phyloP scores from a whole-genome alignment of 257 asterid genomes.

The Solanum lycopersicoides region DNA sequence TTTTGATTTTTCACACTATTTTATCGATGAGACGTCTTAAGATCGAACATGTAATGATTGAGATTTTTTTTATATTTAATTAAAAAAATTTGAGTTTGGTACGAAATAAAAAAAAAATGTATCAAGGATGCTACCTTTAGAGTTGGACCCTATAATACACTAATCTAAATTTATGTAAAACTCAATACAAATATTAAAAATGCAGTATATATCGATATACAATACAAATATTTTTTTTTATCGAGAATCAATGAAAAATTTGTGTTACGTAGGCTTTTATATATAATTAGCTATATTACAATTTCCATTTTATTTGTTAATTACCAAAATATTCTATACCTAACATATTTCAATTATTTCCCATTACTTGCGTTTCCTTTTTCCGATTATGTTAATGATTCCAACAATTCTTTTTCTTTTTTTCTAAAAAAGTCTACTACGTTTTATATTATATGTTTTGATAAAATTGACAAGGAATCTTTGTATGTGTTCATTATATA shows the following conservation, averaged over 20 bases:
- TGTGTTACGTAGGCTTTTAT: too few relatives aligned
- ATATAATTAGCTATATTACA: too few relatives aligned
- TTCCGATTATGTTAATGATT: background rate
- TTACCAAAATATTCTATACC: background rate
- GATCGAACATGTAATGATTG: background rate
- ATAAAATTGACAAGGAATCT: background rate
- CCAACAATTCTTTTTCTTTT: background rate
- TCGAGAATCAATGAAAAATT: too few relatives aligned
- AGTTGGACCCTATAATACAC: too few relatives aligned
- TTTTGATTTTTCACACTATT: background rate
- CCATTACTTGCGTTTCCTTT: background rate
- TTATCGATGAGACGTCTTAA: background rate
- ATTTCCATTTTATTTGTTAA: background rate
- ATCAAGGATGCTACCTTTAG: fast-evolving
- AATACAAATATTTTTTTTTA: too few relatives aligned
- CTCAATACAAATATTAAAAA: background rate
- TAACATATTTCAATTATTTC: background rate
- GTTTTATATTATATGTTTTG: background rate
- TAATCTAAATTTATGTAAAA: too few relatives aligned
- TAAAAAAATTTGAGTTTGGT: fast-evolving
- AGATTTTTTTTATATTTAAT: fast-evolving
- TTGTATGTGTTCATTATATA: background rate
- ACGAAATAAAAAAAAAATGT: too few relatives aligned
- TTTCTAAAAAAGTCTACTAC: background rate
- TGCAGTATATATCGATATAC: too few relatives aligned